Conservation (phyloP, 1,284 basidiomycete species). For the Heterobasidion irregulare region DNA sequence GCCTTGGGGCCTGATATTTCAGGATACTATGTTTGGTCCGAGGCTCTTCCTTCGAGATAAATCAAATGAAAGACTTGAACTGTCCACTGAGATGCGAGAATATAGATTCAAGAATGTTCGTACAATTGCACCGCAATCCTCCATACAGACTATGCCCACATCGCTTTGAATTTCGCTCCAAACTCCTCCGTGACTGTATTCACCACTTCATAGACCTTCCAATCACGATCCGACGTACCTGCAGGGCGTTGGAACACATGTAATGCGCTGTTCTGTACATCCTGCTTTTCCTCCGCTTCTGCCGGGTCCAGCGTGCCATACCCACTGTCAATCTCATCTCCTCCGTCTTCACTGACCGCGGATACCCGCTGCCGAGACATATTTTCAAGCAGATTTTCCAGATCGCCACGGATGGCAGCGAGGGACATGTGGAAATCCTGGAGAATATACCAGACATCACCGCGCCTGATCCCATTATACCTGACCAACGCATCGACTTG, state of each 20-base stretch:
- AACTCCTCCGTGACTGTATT: constrained; percentile 36
- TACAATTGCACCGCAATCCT: no score
- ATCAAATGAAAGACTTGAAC: no score
- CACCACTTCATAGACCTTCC: constrained; percentile 48
- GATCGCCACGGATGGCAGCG: background rate
- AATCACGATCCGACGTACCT: constrained; percentile 37
- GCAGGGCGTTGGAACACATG: constrained; percentile 22
- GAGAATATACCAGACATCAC: constrained; percentile 12
- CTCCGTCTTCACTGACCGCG: constrained; percentile 15
- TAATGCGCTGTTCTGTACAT: constrained; percentile 13
- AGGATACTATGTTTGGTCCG: no score
- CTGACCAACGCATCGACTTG: constrained; percentile 36
- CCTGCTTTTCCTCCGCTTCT: constrained; percentile 21
- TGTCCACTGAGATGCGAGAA: no score
- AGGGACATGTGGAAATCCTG: background rate
- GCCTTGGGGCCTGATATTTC: no score
- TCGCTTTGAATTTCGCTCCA: constrained; percentile 30
- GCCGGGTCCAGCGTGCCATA: constrained; percentile 22
- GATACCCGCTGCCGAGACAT: constrained; percentile 14
- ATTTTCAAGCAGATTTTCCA: background rate
- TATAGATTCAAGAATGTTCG: no score
- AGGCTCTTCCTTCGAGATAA: no score
- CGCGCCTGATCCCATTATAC: constrained; percentile 49
- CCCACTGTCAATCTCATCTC: constrained; percentile 24
- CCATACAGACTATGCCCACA: constrained; percentile 22